Percentiles rank a stretch among this genome's conserved stretches.
phyloP scores from a whole-genome alignment of 192 early-diverging fungal genomes.

The Haplosporangium gracile region DNA sequence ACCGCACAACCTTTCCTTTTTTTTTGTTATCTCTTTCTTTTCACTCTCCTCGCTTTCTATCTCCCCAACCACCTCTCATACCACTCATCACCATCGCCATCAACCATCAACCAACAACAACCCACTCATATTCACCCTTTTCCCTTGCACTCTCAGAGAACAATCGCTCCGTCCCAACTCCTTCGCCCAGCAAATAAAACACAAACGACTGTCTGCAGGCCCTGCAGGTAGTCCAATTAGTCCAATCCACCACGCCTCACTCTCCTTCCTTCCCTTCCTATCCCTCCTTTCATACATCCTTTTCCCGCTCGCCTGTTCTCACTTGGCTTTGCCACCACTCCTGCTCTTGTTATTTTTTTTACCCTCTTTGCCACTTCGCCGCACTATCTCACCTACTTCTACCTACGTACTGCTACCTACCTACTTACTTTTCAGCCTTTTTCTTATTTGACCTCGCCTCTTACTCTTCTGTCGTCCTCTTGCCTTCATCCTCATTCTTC shows the following conservation, averaged over 20 bases:
- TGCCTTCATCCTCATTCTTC: neutral
- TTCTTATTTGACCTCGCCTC: slow-evolving; percentile 1
- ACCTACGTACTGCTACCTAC: no score
- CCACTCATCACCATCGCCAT: neutral
- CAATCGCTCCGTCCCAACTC: neutral
- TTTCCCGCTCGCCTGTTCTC: neutral
- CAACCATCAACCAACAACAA: neutral
- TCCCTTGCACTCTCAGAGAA: neutral
- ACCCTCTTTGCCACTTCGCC: slow-evolving; percentile 1
- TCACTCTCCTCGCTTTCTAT: neutral
- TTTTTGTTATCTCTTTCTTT: neutral
- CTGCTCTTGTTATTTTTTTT: neutral
- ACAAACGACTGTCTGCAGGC: neutral
- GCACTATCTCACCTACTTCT: neutral
- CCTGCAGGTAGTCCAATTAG: slow-evolving; percentile 6
- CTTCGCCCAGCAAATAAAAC: neutral
- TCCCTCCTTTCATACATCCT: neutral
- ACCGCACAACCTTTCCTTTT: neutral
- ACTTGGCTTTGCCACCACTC: slow-evolving; percentile 1
- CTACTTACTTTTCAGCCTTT: neutral
- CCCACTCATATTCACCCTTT: neutral
- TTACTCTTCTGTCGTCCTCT: neutral
- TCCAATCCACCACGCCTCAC: neutral
- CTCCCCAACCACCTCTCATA: neutral
- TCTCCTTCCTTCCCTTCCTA: neutral